phyloP scores from a whole-genome alignment of 352 stramenopile species.

The Halophytophthora batemanensis region DNA sequence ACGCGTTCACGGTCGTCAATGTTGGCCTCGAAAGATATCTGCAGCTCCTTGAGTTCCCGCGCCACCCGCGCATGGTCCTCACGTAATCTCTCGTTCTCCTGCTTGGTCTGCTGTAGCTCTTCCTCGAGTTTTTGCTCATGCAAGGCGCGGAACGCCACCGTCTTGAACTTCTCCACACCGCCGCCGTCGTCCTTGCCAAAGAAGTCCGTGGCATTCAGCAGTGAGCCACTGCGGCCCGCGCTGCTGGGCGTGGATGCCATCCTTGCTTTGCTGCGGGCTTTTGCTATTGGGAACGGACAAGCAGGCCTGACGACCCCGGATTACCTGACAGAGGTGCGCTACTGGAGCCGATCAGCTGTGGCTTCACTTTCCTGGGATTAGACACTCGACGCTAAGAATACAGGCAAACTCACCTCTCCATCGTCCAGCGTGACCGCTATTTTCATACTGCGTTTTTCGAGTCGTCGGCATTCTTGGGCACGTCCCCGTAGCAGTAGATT shows the following conservation, averaged over 20 bases:
- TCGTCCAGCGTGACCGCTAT: too few species aligned
- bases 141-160: conserved; percentile 55
- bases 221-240: neutral
- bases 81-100: conserved; percentile 39
- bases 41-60: conserved; percentile 37
- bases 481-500: too few species aligned
- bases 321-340: too few species aligned
- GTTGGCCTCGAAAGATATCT: conserved; percentile 40
- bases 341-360: too few species aligned
- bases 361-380: too few species aligned
- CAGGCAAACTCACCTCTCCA: too few species aligned
- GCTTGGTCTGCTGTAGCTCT: conserved; percentile 39
- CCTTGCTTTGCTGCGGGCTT: conserved; percentile 8
- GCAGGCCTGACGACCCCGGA: too few species aligned
- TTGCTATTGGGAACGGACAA: too few species aligned
- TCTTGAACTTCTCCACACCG: conserved; percentile 63
- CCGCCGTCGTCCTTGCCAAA: conserved; percentile 50
- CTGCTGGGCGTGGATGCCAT: neutral
- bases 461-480: too few species aligned
- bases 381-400: too few species aligned
- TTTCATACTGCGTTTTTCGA: too few species aligned
- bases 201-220: conserved; percentile 44
- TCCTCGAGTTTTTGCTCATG: conserved; percentile 66
- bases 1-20: conserved; percentile 71
- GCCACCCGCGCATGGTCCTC: conserved; percentile 30